A percentile compares a stretch with the other conserved stretches of the same genome.
These are phyloP conservation scores for Calonectria montana DNA, from an alignment of 2,329 filamentous ascomycete genomes.

Conservation along the genomic window DNA sequence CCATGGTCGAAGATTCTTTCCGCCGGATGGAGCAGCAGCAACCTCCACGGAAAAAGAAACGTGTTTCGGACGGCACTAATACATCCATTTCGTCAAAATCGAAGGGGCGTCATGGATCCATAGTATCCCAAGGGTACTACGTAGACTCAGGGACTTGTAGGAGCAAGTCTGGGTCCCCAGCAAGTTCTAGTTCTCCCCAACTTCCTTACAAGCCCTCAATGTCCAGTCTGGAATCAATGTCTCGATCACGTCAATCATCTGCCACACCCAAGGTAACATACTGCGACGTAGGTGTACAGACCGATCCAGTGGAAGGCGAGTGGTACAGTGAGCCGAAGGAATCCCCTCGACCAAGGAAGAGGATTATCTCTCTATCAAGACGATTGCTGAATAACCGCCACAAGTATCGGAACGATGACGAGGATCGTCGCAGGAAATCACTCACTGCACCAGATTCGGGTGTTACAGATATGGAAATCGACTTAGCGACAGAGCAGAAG, in stretches of 20 bases:
- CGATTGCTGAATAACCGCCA: constrained; percentile 63
- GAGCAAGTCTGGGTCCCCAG: constrained; percentile 65
- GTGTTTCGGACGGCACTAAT: constrained; percentile 65
- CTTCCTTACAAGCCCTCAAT: constrained; percentile 43
- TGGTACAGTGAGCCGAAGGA: constrained; percentile 59
- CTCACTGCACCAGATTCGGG: constrained; percentile 37
- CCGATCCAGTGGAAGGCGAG: constrained; percentile 64
- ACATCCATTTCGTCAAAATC: constrained; percentile 50
- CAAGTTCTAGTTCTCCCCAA: constrained; percentile 54
- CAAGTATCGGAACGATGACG: constrained; percentile 55
- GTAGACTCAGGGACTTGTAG: constrained; percentile 65
- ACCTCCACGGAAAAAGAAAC: constrained; percentile 71
- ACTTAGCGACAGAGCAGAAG: constrained; percentile 51
- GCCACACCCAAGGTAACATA: constrained; percentile 56
- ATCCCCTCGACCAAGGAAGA: constrained; percentile 55
- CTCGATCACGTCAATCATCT: constrained; percentile 53
- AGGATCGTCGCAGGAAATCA: constrained; percentile 47
- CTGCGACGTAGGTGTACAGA: constrained; percentile 64
- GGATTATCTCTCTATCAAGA: constrained; percentile 65
- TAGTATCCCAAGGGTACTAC: constrained; percentile 54
- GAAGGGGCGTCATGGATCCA: constrained; percentile 53
- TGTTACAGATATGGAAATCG: constrained; percentile 53
- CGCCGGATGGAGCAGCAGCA: constrained; percentile 71
- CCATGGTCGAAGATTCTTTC: constrained; percentile 73
- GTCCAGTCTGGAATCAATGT: constrained; percentile 43